These are phyloP conservation scores for Colletotrichum sp. DNA, from an alignment of 2,329 filamentous ascomycete genomes.

Conservation along the genomic window DNA sequence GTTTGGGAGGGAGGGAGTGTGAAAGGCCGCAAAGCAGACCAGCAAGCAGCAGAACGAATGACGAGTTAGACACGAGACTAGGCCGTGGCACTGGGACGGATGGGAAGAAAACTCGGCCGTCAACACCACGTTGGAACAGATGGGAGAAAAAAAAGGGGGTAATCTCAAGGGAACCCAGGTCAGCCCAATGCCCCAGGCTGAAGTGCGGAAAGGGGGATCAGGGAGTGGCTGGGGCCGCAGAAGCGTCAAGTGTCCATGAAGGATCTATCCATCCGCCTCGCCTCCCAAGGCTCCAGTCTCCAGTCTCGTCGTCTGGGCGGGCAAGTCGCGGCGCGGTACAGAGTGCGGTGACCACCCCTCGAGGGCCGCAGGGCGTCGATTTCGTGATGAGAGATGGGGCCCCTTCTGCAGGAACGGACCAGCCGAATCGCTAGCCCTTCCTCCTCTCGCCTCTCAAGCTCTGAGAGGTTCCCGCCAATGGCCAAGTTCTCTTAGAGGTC, in stretches of 20 bases:
- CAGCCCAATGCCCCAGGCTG: constrained; percentile 21
- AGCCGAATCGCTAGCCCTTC: constrained; percentile 15
- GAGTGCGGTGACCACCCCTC: background rate
- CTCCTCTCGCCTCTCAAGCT: background rate
- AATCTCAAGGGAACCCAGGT: constrained; percentile 19
- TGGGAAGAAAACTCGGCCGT: constrained; percentile 21
- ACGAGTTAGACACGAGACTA: constrained; percentile 15
- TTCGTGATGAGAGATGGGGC: constrained; percentile 17
- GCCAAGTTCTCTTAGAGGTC: background rate
- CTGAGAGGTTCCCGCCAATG: background rate
- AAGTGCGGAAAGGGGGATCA: constrained; percentile 19
- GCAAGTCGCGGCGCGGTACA: background rate
- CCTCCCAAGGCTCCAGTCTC: constrained; percentile 15
- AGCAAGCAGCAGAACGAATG: constrained; percentile 22
- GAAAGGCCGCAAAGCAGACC: constrained; percentile 20
- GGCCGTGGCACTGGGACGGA: constrained; percentile 11
- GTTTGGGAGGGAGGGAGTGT: constrained; percentile 7
- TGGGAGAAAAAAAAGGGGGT: constrained; percentile 13
- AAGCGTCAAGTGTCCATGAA: constrained; percentile 4
- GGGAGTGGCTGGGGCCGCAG: constrained; percentile 18
- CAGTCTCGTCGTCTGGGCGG: background rate
- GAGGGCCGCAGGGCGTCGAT: constrained; percentile 12
- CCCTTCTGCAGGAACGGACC: constrained; percentile 17
- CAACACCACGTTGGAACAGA: constrained; percentile 10
- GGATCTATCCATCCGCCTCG: constrained; percentile 20